phyloP scores from a whole-genome alignment of 306 rosid species.

The Inga oerstediana region DNA sequence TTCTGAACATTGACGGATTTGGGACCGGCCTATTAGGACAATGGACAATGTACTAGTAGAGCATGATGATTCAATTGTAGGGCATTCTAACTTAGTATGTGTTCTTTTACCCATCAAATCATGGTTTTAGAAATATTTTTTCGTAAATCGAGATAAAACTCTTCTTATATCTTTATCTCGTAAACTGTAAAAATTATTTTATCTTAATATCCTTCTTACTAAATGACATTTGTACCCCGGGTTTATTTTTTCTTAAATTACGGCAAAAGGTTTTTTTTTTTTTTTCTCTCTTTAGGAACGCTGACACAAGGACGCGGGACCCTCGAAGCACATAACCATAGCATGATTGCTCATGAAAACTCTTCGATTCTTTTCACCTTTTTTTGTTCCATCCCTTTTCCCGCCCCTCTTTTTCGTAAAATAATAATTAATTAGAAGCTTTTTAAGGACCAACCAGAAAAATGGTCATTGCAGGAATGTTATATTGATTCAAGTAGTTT shows the following conservation, averaged over 20 bases:
- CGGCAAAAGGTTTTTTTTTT: background rate
- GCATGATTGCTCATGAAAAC: background rate
- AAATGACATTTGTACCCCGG: background rate
- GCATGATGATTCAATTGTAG: background rate
- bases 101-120: too few relatives aligned
- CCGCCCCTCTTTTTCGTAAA: background rate
- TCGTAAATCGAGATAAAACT: too few relatives aligned
- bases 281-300: too few relatives aligned
- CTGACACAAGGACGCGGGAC: background rate
- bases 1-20: background rate
- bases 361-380: background rate
- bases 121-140: too few relatives aligned
- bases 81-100: background rate
- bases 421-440: background rate
- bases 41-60: background rate
- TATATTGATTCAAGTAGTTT: too few relatives aligned
- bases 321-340: background rate
- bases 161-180: fast-evolving
- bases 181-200: too few relatives aligned
- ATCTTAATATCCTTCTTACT: background rate
- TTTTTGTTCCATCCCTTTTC: background rate
- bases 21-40: background rate
- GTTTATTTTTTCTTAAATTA: background rate
- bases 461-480: too few relatives aligned
- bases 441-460: background rate